phyloP scores from a whole-genome alignment of 2,329 filamentous ascomycete species.

The Alternaria dauci region DNA sequence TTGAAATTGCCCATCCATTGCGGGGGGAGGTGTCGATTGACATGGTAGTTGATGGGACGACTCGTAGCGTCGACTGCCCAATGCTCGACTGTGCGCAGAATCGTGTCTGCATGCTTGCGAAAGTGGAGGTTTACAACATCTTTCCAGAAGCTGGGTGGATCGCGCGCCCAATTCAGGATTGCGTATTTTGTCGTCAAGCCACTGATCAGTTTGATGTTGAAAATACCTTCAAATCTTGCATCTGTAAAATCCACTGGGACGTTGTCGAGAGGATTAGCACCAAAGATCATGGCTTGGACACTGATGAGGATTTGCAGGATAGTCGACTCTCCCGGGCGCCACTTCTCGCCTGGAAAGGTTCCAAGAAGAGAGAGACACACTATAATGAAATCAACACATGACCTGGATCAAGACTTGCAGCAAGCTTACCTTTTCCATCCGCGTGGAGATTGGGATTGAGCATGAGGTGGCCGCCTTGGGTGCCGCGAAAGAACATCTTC shows the following conservation, averaged over 20 bases:
- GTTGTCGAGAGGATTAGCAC: slow-evolving; percentile 51
- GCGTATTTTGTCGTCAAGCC: neutral
- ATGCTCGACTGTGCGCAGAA: slow-evolving; percentile 13
- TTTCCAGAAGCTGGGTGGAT: slow-evolving; percentile 22
- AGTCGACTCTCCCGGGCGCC: slow-evolving; percentile 57
- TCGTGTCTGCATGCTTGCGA: slow-evolving; percentile 15
- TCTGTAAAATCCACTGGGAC: neutral
- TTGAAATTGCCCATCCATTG: too few species aligned
- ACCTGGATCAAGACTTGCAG: neutral
- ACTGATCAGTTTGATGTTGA: neutral
- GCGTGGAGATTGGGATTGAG: slow-evolving; percentile 63
- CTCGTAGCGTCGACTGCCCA: slow-evolving; percentile 7
- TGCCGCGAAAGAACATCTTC: slow-evolving; percentile 1
- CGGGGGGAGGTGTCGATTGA: neutral
- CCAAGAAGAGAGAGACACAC: slow-evolving; percentile 43
- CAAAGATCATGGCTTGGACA: slow-evolving; percentile 65
- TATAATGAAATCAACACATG: neutral
- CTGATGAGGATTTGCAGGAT: slow-evolving; percentile 61
- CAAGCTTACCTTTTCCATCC: slow-evolving; percentile 55
- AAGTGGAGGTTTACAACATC: slow-evolving; percentile 26
- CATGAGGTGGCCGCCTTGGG: neutral
- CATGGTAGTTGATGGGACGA: neutral
- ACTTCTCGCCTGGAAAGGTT: slow-evolving; percentile 45
- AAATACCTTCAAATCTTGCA: neutral
- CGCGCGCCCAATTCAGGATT: neutral